Evolutionary conservation across 345 rosid genomes (phyloP).

Genomic region (Ceriops zippeliana): DNA sequence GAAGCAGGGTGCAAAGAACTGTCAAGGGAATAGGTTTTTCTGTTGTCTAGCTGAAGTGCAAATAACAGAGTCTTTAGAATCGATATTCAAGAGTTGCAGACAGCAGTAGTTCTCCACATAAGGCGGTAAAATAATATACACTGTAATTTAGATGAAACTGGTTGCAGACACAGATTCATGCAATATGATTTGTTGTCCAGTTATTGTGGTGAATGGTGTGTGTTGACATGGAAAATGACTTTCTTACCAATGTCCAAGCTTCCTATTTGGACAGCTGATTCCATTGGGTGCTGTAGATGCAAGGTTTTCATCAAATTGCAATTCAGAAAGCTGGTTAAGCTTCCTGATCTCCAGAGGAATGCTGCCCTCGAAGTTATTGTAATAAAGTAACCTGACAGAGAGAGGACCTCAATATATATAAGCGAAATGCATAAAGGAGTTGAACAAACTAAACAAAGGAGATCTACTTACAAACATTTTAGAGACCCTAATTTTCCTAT

Average conservation of each 20-base stretch:
- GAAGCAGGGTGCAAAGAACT: too few species aligned
- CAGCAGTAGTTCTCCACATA: not conserved
- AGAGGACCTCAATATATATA: slow-evolving; percentile 13
- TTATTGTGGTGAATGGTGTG: not conserved
- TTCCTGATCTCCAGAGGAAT: slow-evolving; percentile 43
- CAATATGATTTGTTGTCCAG: not conserved
- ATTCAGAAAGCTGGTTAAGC: slow-evolving; percentile 50
- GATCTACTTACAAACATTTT: slow-evolving; percentile 61
- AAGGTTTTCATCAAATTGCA: slow-evolving; percentile 50
- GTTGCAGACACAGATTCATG: not conserved
- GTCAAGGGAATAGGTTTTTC: not conserved
- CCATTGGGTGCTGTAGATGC: slow-evolving; percentile 26
- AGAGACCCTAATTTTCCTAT: slow-evolving; percentile 42
- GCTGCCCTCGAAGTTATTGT: slow-evolving; percentile 60
- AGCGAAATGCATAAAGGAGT: not conserved
- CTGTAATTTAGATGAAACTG: not conserved
- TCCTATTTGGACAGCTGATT: slow-evolving; percentile 44
- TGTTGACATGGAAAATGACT: not conserved
- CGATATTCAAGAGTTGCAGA: not conserved
- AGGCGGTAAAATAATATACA: not conserved
- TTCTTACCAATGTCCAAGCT: slow-evolving; percentile 64
- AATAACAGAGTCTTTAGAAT: not conserved
- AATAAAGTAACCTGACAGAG: slow-evolving; percentile 59
- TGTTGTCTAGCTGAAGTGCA: not conserved
- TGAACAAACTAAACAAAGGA: not conserved